Percentiles rank a stretch among this genome's conserved stretches.
These are phyloP conservation scores for Exophiala lecanii-corni DNA, from an alignment of 2,329 filamentous ascomycete genomes.

Conservation along the genomic window DNA sequence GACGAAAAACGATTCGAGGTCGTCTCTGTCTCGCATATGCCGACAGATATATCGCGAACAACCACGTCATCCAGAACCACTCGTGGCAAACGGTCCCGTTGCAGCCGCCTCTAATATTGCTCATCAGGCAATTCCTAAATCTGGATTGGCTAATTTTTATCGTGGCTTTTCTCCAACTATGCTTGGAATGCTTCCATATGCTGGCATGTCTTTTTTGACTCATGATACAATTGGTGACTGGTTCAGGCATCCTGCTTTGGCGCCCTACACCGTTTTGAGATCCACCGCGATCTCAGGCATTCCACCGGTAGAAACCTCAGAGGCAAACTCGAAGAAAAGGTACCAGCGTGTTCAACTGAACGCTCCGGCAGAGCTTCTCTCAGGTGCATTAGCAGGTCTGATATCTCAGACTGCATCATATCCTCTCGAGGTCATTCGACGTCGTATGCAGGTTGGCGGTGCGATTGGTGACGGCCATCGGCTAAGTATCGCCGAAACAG, in stretches of 20 bases:
- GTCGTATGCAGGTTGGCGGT: slow-evolving; percentile 93
- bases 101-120: slow-evolving; percentile 38
- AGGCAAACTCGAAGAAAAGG: slow-evolving; percentile 36
- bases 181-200: slow-evolving; percentile 93
- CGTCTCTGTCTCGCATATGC: slow-evolving; percentile 71
- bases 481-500: slow-evolving; percentile 74
- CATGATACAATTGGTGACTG: slow-evolving; percentile 87
- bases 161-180: slow-evolving; percentile 87
- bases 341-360: slow-evolving; percentile 64
- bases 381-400: slow-evolving; percentile 80
- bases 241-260: slow-evolving; percentile 64
- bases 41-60: slow-evolving; percentile 81
- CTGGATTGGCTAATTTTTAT: slow-evolving; percentile 85
- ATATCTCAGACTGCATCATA: slow-evolving; percentile 91
- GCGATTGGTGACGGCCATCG: slow-evolving; percentile 86
- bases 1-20: slow-evolving; percentile 69
- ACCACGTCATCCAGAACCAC: slow-evolving; percentile 36
- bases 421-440: slow-evolving; percentile 83
- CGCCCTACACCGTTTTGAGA: slow-evolving; percentile 69
- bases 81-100: slow-evolving; percentile 36
- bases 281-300: slow-evolving; percentile 37
- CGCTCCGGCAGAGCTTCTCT: slow-evolving; percentile 79
- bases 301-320: slow-evolving; percentile 28
- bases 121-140: slow-evolving; percentile 53
- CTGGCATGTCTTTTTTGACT: slow-evolving; percentile 89